A percentile compares a stretch with the other conserved stretches of the same genome.
These are phyloP conservation scores for Boletus tylopilopsis DNA, from an alignment of 768 basidiomycete species.

Conservation along the genomic window DNA sequence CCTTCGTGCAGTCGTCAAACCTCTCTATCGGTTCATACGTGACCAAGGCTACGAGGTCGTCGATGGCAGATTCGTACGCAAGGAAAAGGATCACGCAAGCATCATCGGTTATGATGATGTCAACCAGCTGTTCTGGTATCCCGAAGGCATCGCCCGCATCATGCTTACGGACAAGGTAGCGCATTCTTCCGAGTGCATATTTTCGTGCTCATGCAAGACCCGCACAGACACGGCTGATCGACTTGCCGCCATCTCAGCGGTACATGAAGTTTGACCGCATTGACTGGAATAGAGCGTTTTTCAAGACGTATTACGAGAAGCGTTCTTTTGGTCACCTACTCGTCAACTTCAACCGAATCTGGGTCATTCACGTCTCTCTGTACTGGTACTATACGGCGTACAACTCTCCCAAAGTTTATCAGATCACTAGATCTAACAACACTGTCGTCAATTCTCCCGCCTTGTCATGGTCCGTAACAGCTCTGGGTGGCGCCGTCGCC, in stretches of 20 bases:
- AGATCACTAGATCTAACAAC: slow-evolving; percentile 30
- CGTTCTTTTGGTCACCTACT: slow-evolving; percentile 95
- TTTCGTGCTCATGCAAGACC: not conserved
- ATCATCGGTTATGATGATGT: slow-evolving; percentile 99
- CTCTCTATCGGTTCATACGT: slow-evolving; percentile 92
- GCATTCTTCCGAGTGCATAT: not conserved
- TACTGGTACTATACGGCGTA: slow-evolving; percentile 97
- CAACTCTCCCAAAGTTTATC: slow-evolving; percentile 88
- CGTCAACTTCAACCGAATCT: slow-evolving; percentile 99
- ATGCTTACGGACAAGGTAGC: slow-evolving; percentile 83
- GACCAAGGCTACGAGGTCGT: slow-evolving; percentile 97
- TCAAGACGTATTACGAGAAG: slow-evolving; percentile 99
- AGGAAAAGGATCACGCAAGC: slow-evolving; percentile 88
- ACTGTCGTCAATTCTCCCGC: slow-evolving; percentile 60
- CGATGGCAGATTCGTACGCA: slow-evolving; percentile 90
- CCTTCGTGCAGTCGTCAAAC: slow-evolving; percentile 84
- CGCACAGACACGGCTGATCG: slow-evolving; percentile 79
- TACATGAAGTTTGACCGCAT: slow-evolving; percentile 97
- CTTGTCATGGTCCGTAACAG: slow-evolving; percentile 90
- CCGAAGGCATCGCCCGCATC: slow-evolving; percentile 94
- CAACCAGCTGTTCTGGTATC: slow-evolving; percentile 99
- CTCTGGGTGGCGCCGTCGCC: slow-evolving; percentile 94
- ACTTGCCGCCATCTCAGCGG: slow-evolving; percentile 84
- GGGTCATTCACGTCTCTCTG: slow-evolving; percentile 94
- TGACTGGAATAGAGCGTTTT: slow-evolving; percentile 95